phyloP scores from a whole-genome alignment of 1,139 yeast genomes.

The Saccharomyces hybrid region DNA sequence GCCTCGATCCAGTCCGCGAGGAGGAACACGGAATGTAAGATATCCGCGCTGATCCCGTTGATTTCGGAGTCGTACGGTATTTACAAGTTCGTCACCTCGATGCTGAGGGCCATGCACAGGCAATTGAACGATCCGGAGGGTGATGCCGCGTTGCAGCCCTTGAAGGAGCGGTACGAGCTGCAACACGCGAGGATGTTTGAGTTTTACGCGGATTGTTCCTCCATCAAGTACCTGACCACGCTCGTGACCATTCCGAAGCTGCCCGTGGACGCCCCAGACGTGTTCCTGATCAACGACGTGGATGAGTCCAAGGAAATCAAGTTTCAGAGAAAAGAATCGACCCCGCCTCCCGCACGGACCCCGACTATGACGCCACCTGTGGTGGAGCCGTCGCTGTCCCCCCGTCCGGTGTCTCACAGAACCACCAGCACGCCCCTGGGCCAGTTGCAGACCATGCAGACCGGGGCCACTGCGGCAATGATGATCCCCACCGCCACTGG shows the following conservation, averaged over 20 bases:
- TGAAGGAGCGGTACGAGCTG: constrained; percentile 64
- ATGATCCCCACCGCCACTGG: constrained; percentile 11
- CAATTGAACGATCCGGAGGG: constrained; percentile 49
- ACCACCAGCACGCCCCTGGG: background rate
- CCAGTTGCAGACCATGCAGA: background rate
- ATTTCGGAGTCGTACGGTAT: constrained; percentile 94
- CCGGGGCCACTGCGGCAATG: constrained; percentile 7
- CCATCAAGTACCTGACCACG: constrained; percentile 74
- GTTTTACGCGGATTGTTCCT: constrained; percentile 85
- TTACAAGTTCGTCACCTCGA: constrained; percentile 78
- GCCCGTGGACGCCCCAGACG: constrained; percentile 57
- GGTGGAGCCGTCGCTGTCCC: background rate
- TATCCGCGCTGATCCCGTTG: constrained; percentile 82
- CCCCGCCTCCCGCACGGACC: constrained; percentile 3
- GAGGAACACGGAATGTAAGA: constrained; percentile 66
- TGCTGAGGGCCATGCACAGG: constrained; percentile 83
- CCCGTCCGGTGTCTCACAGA: background rate
- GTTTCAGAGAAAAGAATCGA: constrained; percentile 5
- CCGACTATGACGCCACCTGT: constrained; percentile 1
- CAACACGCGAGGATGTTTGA: constrained; percentile 78
- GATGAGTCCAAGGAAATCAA: constrained; percentile 8
- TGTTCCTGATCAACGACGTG: constrained; percentile 4
- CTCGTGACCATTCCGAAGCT: constrained; percentile 82
- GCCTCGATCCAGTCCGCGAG: constrained; percentile 47
- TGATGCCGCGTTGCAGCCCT: constrained; percentile 69